Conservation (phyloP, 495 filamentous ascomycete genomes). For the Penicillium robsamsonii region DNA sequence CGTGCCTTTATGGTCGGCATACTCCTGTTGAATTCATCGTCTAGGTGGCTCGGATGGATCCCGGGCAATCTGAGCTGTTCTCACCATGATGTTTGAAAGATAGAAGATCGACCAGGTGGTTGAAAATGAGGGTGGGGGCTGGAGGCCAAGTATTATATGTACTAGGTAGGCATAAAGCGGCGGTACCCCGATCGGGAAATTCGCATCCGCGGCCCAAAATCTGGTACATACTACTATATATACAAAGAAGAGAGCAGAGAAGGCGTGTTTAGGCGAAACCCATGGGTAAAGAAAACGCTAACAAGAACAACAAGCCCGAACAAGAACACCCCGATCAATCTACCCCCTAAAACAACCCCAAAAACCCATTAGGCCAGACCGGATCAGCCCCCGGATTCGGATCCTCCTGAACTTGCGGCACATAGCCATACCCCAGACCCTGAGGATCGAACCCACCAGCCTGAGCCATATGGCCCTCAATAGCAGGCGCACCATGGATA, state of each 20-base stretch:
- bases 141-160: too few relatives aligned
- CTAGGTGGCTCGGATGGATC: background rate
- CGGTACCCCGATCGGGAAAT: too few relatives aligned
- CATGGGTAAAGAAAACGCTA: background rate
- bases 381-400: slow-evolving; percentile 5
- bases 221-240: background rate
- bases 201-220: too few relatives aligned
- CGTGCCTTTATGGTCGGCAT: background rate
- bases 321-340: background rate
- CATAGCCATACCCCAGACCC: slow-evolving; percentile 9
- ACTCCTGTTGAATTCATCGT: background rate
- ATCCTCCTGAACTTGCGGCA: slow-evolving; percentile 7
- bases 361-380: slow-evolving; percentile 20
- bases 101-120: too few relatives aligned
- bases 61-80: background rate
- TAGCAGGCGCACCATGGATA: slow-evolving; percentile 9
- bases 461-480: background rate
- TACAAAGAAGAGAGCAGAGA: background rate
- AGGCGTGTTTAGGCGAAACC: background rate
- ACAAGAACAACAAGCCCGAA: background rate
- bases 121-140: too few relatives aligned
- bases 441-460: slow-evolving; percentile 1
- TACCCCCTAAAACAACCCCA: slow-evolving; percentile 20
- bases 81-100: background rate
- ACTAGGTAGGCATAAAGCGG: too few relatives aligned